These are phyloP conservation scores for Pythium sukuiense DNA, from an alignment of 352 stramenopile genomes.

Conservation along the genomic window DNA sequence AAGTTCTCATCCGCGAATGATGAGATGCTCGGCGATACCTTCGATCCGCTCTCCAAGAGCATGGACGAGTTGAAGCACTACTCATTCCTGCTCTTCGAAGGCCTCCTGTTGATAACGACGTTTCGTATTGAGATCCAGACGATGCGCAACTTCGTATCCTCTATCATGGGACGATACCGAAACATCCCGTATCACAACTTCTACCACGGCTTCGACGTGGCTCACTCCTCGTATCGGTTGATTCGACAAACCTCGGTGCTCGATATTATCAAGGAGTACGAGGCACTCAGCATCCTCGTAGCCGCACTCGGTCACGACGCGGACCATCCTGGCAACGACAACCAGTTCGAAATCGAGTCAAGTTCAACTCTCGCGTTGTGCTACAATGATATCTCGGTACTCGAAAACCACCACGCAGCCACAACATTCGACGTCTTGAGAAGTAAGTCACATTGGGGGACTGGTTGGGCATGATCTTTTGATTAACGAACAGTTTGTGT, in stretches of 20 bases:
- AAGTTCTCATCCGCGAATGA: constrained; percentile 33
- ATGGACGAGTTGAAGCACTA: constrained; percentile 57
- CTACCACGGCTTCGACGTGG: constrained; percentile 84
- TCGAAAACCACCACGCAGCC: constrained; percentile 88
- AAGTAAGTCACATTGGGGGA: constrained; percentile 31
- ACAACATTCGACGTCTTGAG: constrained; percentile 68
- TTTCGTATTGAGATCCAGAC: constrained; percentile 60
- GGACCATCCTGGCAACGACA: constrained; percentile 88
- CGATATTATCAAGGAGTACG: constrained; percentile 69
- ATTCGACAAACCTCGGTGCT: constrained; percentile 53
- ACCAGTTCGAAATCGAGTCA: constrained; percentile 88
- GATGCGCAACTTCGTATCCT: constrained; percentile 55
- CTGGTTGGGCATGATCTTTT: neutral
- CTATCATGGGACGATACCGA: constrained; percentile 58
- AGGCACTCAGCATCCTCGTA: constrained; percentile 79
- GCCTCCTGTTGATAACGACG: constrained; percentile 54
- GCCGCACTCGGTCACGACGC: constrained; percentile 84
- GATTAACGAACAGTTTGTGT: constrained; percentile 5
- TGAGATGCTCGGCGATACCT: constrained; percentile 52
- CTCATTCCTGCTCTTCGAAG: constrained; percentile 63
- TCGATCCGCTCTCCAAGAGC: constrained; percentile 63
- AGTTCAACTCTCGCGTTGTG: constrained; percentile 73
- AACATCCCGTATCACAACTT: constrained; percentile 86
- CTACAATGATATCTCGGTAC: constrained; percentile 90
- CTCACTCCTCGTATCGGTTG: constrained; percentile 61